Conservation (phyloP, 371 early-diverging fungal genomes). For the Lichtheimia hyalospora region DNA sequence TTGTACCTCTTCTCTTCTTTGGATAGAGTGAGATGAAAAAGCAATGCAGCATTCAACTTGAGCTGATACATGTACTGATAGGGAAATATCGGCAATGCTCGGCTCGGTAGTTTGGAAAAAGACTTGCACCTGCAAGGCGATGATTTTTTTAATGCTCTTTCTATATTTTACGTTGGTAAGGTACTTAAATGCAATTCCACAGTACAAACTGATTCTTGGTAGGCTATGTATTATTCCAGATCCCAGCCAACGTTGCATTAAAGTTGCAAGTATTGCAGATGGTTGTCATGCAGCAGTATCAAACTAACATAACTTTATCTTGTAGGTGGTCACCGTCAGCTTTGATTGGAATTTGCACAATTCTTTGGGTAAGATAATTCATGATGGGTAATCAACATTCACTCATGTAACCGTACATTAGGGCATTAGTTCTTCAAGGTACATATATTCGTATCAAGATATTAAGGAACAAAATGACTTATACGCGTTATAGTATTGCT, state of each 20-base stretch:
- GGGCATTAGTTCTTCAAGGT: too few relatives aligned
- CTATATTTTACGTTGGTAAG: constrained; percentile 15
- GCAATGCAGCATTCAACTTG: not conserved
- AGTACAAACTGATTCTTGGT: too few relatives aligned
- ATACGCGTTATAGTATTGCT: too few relatives aligned
- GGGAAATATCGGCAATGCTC: constrained; percentile 20
- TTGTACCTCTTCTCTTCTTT: constrained; percentile 14
- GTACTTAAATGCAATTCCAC: too few relatives aligned
- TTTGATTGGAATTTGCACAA: not conserved
- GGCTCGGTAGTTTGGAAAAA: constrained; percentile 13
- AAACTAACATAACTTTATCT: not conserved
- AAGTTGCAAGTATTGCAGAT: constrained; percentile 7
- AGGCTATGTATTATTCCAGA: constrained; percentile 15
- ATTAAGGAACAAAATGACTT: too few relatives aligned
- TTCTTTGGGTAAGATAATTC: not conserved
- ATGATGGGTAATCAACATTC: too few relatives aligned
- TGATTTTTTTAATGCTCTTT: constrained; percentile 19
- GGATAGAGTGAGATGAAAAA: constrained; percentile 11
- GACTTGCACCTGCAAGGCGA: constrained; percentile 11
- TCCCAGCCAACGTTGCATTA: constrained; percentile 12
- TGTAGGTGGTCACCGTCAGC: not conserved
- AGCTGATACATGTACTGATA: not conserved
- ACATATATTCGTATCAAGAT: too few relatives aligned
- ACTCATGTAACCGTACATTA: too few relatives aligned
- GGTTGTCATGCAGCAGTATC: not conserved